Conservation (phyloP, 1,284 basidiomycete genomes). For the Tilletia horrida region DNA sequence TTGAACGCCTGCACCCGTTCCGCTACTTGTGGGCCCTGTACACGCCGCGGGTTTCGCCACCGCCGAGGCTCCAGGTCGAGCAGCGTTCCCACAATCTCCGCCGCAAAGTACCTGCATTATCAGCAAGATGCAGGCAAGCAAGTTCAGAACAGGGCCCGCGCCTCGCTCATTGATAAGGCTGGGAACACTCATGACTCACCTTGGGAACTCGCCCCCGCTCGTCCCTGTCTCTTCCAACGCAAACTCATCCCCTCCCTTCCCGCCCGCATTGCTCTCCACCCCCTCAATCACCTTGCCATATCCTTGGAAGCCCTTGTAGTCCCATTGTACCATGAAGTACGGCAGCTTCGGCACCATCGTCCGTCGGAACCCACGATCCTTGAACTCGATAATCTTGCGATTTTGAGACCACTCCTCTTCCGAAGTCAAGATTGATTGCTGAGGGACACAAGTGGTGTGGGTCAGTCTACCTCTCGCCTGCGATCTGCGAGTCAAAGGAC, state of each 20-base stretch:
- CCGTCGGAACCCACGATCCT: slow-evolving; percentile 52
- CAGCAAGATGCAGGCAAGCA: neutral
- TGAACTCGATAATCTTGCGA: slow-evolving; percentile 92
- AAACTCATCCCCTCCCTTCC: slow-evolving; percentile 68
- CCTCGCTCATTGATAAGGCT: neutral
- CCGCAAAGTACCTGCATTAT: slow-evolving; percentile 77
- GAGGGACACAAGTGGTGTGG: too few relatives aligned
- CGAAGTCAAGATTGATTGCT: slow-evolving; percentile 86
- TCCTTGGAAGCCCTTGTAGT: slow-evolving; percentile 71
- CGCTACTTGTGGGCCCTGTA: slow-evolving; percentile 67
- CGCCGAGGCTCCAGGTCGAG: slow-evolving; percentile 80
- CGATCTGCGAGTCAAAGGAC: too few relatives aligned
- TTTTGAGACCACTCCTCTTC: slow-evolving; percentile 97
- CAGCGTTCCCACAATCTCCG: slow-evolving; percentile 88
- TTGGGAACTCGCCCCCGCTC: slow-evolving; percentile 28
- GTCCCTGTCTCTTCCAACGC: slow-evolving; percentile 64
- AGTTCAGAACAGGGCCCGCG: slow-evolving; percentile 4
- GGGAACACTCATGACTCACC: slow-evolving; percentile 15
- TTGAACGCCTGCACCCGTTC: slow-evolving; percentile 69
- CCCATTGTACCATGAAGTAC: slow-evolving; percentile 98
- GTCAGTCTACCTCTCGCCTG: too few relatives aligned
- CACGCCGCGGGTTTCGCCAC: slow-evolving; percentile 75
- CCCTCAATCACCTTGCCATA: slow-evolving; percentile 72
- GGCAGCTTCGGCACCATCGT: slow-evolving; percentile 85
- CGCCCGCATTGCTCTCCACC: slow-evolving; percentile 59